phyloP scores from a whole-genome alignment of 2,329 filamentous ascomycete genomes.

The Aspergillus transmontanensis region DNA sequence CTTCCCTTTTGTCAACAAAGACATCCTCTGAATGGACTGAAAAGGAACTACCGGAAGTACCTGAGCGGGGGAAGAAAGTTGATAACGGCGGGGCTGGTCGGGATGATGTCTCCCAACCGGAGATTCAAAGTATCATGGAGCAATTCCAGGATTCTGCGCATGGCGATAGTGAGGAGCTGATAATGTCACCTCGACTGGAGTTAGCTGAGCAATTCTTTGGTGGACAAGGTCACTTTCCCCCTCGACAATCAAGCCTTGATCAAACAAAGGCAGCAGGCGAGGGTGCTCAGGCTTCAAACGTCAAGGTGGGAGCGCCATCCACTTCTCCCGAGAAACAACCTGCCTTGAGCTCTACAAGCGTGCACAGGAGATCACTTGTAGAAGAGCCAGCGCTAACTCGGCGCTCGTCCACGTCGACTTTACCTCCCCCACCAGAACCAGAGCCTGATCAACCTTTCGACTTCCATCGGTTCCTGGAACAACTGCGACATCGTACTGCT shows the following conservation, averaged over 20 bases:
- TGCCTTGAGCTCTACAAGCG: constrained; percentile 29
- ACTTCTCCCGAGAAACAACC: constrained; percentile 24
- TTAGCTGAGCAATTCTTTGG: constrained; percentile 76
- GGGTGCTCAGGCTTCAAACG: constrained; percentile 28
- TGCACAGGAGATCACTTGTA: constrained; percentile 23
- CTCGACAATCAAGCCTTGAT: constrained; percentile 83
- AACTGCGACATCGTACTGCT: constrained; percentile 93
- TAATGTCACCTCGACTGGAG: constrained; percentile 88
- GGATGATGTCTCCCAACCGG: constrained; percentile 72
- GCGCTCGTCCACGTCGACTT: constrained; percentile 39
- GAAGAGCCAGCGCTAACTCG: constrained; percentile 32
- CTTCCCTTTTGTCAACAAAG: constrained; percentile 45
- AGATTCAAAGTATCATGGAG: constrained; percentile 97
- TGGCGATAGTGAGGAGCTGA: constrained; percentile 74
- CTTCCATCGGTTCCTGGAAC: constrained; percentile 95
- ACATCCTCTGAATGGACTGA: constrained; percentile 39
- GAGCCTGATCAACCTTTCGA: constrained; percentile 91
- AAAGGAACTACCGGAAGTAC: constrained; percentile 43
- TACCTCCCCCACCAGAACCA: constrained; percentile 71
- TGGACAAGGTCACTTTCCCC: constrained; percentile 70
- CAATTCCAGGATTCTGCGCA: constrained; percentile 80
- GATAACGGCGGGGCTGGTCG: constrained; percentile 62
- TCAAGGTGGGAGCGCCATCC: constrained; percentile 17
- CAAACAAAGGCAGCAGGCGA: constrained; percentile 55
- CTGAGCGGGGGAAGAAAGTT: constrained; percentile 48